Base-by-base conservation (phyloP, 2,329 filamentous ascomycete species). In the Emergomyces africanus region DNA sequence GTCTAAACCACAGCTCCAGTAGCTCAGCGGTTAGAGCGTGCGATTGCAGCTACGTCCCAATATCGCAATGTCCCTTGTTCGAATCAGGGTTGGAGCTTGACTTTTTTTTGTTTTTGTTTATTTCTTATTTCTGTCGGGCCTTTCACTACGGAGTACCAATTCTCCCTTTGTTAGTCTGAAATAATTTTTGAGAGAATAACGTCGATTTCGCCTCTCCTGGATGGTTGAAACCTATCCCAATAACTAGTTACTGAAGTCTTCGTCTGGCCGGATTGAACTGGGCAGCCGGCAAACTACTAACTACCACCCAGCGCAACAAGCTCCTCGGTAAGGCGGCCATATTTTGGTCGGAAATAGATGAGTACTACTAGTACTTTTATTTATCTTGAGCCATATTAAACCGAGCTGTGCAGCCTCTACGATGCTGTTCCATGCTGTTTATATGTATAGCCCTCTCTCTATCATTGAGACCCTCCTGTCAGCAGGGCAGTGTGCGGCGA, bases 11-110 rank as follows among this genome's bases (percentile, higher is more conserved):
- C 15, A 8, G 53, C 53, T 55, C 53, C 53, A 55, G 39, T 55
- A 55, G 53, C 53, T 55, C 53, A 55, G 53, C 53, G 53, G 53
- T 55, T 55, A 55, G 53, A 55, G 53, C 53, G 53, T 55, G 53
- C 53, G 53, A 55, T 55, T 55, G 53, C 53, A 55, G 53, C 37
- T 35, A 20, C 18, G 30, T 30, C 23, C 49, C 20, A 44, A 12
- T 37, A 55, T 55, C 53, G 53, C 53, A 55, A 55, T 55, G 53
- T 55, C 53, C 53, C 53, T 55, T 55, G 53, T 55, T 55, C 53
- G 53, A 55, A 55, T 55, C 53, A 55, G 53, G 53, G 53, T 55
- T 55, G 53, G 53, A 55, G 53, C 53, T 55, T 42, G 2, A 28
- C 5, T 55, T 28, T 25, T 3, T 55, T 42, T 55, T 42, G 2